A percentile compares a stretch with the other conserved stretches of the same genome.
Conservation (phyloP, 352 stramenopile species). For the Phytopythium cucurbitacearum region DNA sequence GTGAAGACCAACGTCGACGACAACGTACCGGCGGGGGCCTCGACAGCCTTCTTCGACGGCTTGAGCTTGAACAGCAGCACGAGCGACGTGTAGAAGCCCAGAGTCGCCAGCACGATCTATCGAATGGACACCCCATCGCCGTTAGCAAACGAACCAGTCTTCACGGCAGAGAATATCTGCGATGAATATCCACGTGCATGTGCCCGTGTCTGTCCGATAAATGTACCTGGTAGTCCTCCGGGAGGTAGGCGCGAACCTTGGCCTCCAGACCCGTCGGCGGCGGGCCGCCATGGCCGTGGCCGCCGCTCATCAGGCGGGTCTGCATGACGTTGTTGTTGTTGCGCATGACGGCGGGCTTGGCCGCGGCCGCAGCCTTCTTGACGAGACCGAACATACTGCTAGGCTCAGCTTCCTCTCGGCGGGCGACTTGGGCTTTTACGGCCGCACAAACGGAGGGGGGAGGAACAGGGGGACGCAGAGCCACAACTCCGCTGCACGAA, state of each 20-base stretch:
- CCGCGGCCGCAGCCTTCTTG: slow-evolving; percentile 56
- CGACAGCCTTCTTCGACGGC: slow-evolving; percentile 68
- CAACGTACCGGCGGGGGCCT: slow-evolving; percentile 46
- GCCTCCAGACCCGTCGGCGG: slow-evolving; percentile 75
- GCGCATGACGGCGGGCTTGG: slow-evolving; percentile 29
- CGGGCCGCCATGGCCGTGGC: slow-evolving; percentile 51
- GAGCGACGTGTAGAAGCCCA: slow-evolving; percentile 77
- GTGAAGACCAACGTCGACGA: not conserved
- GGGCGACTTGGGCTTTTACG: slow-evolving; percentile 2
- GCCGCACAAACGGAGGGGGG: slow-evolving; percentile 2
- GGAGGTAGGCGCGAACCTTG: slow-evolving; percentile 81
- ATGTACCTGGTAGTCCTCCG: slow-evolving; percentile 83
- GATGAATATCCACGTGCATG: not conserved
- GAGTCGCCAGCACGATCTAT: slow-evolving; percentile 80
- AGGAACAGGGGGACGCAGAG: not conserved
- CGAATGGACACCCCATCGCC: too few species aligned
- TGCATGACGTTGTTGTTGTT: slow-evolving; percentile 43
- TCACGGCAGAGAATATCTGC: not conserved
- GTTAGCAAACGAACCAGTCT: not conserved
- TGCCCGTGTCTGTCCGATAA: not conserved
- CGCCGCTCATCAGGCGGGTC: slow-evolving; percentile 69
- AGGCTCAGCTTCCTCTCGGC: slow-evolving; percentile 1
- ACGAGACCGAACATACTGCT: slow-evolving; percentile 68
- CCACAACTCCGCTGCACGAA: not conserved
- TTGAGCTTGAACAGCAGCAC: slow-evolving; percentile 85